Conservation (phyloP, 495 filamentous ascomycete genomes). For the Penicillium longicatenatum region DNA sequence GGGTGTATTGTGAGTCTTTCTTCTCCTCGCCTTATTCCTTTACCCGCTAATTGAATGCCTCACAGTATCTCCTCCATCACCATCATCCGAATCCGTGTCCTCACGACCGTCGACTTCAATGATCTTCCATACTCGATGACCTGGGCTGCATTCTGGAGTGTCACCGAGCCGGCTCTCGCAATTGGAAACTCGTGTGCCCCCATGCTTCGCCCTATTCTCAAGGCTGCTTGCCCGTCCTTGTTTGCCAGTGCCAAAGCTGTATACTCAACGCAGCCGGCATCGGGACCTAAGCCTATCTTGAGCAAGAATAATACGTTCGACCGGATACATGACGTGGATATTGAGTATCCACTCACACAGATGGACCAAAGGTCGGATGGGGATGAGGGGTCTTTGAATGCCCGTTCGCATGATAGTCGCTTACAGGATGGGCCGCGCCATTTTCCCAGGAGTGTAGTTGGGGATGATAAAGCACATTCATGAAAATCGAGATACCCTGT, state of each 20-base stretch:
- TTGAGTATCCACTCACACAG: slow-evolving; percentile 20
- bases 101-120: slow-evolving; percentile 22
- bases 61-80: slow-evolving; percentile 28
- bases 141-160: slow-evolving; percentile 32
- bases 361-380: slow-evolving; percentile 1
- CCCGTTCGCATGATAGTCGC: slow-evolving; percentile 13
- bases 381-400: slow-evolving; percentile 13
- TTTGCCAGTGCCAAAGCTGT: slow-evolving; percentile 16
- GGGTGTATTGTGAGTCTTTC: slow-evolving; percentile 18
- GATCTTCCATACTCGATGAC: slow-evolving; percentile 28
- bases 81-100: slow-evolving; percentile 26
- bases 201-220: slow-evolving; percentile 27
- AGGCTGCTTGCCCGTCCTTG: slow-evolving; percentile 17
- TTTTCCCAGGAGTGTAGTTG: slow-evolving; percentile 2
- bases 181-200: slow-evolving; percentile 25
- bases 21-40: not conserved
- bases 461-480: not conserved
- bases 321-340: slow-evolving; percentile 18
- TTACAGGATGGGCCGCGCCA: slow-evolving; percentile 10
- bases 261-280: slow-evolving; percentile 16
- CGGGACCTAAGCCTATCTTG: slow-evolving; percentile 1
- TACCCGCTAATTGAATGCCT: not conserved
- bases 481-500: not conserved
- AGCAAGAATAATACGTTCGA: slow-evolving; percentile 14
- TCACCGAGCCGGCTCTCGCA: slow-evolving; percentile 26